Base-by-base conservation (phyloP, 179 eudicot species). In the Amaranthus tricolor region DNA sequence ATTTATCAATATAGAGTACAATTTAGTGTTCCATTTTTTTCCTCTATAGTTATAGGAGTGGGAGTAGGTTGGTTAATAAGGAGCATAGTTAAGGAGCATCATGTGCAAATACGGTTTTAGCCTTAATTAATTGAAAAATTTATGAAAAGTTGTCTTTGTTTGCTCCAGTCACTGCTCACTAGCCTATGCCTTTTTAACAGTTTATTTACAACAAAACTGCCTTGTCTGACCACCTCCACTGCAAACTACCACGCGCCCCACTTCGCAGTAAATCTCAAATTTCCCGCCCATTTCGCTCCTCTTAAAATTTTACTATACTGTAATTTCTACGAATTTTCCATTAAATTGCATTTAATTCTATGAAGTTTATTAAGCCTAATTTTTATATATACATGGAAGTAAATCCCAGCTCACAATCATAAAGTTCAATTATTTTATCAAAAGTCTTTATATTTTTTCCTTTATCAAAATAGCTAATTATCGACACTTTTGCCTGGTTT, bases 211-310 rank as follows among this genome's bases (percentile, higher is more conserved):
- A 63, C 60, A 17, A n/a, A 51, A 14, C 31, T 16, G 19, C 53
- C 44, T 19, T 57, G 40, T 24, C 71, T 72, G 64, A 62, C 61
- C 67, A 69, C 67, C 10, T 61, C 59, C 65, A 17, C 63, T 66
- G 56, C 74, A 76, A 31, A 72, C 71, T 51, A 61, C 74, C 66
- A 66, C 44, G 45, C 75, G 60, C 51, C 40, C 40, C 40, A 31
- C 40, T 31, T 31, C 74, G 54, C 84, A 68, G 81, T 77, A 81
- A 81, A 66, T 63, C 60, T 63, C 52, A 76, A 54, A 44, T 47
- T 76, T 76, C 79, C 78, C 84, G 81, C 84, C 70, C 72, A 72
- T 43, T 62, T 80, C 31, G 21, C 60, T 6, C 31, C 54, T 21
- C 19, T 16, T 71, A 17, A 64, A 45, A 43, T 0, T n/a, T 3